A percentile compares a stretch with the other conserved stretches of the same genome.
These are phyloP conservation scores for Leccinum fuscescens DNA, from an alignment of 1,284 basidiomycete genomes.

Conservation along the genomic window DNA sequence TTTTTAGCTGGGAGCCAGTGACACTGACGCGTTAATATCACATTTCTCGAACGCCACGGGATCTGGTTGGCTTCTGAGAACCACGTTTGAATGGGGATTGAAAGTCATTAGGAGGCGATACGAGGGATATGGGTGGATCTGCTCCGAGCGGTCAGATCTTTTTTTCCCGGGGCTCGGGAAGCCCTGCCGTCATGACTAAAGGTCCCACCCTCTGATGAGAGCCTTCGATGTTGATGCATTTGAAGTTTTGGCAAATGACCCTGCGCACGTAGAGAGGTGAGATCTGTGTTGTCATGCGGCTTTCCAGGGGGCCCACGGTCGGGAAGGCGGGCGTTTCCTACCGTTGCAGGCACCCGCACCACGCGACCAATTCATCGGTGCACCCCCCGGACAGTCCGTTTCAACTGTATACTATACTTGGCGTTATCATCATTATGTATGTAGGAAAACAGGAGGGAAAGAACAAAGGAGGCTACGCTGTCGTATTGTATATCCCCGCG, in stretches of 20 bases:
- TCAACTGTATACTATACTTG: constrained; percentile 1
- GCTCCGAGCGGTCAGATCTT: not conserved
- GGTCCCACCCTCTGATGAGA: not conserved
- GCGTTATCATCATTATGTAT: constrained; percentile 29
- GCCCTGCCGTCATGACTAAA: not conserved
- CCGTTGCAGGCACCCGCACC: constrained; percentile 18
- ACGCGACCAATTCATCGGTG: not conserved
- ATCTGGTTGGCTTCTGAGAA: not conserved
- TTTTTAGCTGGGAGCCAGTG: constrained; percentile 1
- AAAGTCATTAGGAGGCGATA: not conserved
- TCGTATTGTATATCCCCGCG: constrained; percentile 31
- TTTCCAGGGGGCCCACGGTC: not conserved
- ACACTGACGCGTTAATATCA: constrained; percentile 8
- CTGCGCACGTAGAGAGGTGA: constrained; percentile 25
- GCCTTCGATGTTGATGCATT: not conserved
- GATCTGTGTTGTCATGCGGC: constrained; percentile 1
- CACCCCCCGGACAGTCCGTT: constrained; percentile 23
- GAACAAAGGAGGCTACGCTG: constrained; percentile 23
- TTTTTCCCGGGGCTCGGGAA: not conserved
- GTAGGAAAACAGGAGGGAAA: constrained; percentile 10
- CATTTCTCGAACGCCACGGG: constrained; percentile 4
- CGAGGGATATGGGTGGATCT: not conserved
- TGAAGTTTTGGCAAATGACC: not conserved
- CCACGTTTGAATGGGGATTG: constrained; percentile 18
- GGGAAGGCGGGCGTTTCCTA: not conserved